Evolutionary conservation across 2,329 filamentous ascomycete genomes (phyloP), one percentile per base, ranked within the genome.

Genomic region (Rhexocercosporidium sp.): DNA sequence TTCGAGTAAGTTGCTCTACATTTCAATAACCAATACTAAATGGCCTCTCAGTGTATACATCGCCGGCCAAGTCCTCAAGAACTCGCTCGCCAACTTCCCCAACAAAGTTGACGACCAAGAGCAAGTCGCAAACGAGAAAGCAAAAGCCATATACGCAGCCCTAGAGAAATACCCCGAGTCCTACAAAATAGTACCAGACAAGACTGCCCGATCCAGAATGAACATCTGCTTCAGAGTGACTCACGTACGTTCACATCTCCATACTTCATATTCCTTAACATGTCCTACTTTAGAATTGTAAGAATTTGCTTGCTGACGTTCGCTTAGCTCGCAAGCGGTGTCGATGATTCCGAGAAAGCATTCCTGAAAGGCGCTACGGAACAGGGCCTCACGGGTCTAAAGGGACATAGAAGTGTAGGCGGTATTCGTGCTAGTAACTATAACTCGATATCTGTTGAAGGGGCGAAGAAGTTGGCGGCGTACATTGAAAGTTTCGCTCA

Each of bases 351-450:
- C 25, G 94, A 98, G 79, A 92, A 93, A 79, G 84, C 84, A 0
- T 98, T 98, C 81, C 79, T 98, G 54, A 86, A 90, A 68, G 88
- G 91, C 57, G 90, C 89, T 1, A 87, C 90, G 67, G 86, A 86
- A 68, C 83, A 83, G 62, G 88, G 91, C 0, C 82, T 97, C 27
- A 88, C 89, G 29, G 95, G 94, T 0, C 82, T 97, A 51, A 97
- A 97, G 82, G 95, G 95, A 0, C 95, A 98, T 78, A 86, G 95
- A 69, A 92, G 87, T 67, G 90, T 98, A 1, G 92, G 93, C 18
- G 94, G 94, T 31, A 94, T 97, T 69, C 87, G 95, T 16, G 91
- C 90, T 22, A 92, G 88, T 79, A 97, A 96, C 78, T 98, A 97
- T 82, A 97, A 97, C 80, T 91, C 92, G 1, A 90, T 97, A 49